Evolutionary conservation across 805 yeast species (phyloP).

Genomic region (Schizosaccharomyces lindneri): DNA sequence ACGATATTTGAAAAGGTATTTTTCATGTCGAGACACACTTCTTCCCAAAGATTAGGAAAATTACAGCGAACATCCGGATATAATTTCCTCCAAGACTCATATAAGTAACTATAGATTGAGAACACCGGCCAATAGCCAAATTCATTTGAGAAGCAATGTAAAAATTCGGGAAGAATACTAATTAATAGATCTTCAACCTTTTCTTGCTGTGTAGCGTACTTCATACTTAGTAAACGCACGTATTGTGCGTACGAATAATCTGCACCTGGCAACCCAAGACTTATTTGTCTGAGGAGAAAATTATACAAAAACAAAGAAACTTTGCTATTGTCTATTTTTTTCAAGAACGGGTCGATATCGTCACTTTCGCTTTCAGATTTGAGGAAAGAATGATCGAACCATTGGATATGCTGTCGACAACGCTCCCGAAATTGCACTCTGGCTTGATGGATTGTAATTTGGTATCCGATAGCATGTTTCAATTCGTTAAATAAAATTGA

Average conservation of each 20-base stretch:
- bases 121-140: not conserved
- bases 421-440: not conserved
- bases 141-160: not conserved
- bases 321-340: no score
- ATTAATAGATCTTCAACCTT: not conserved
- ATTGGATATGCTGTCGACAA: not conserved
- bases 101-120: not conserved
- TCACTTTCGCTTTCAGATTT: no score
- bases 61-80: not conserved
- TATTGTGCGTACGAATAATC: not conserved
- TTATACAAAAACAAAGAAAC: not conserved
- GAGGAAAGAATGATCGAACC: no score
- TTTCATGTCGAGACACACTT: not conserved
- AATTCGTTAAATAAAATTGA: not conserved
- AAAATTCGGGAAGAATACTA: not conserved
- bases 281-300: not conserved
- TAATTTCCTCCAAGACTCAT: not conserved
- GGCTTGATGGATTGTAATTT: not conserved
- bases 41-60: not conserved
- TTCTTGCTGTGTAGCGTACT: no score
- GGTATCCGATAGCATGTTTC: not conserved
- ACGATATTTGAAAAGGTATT: not conserved
- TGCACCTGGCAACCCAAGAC: not conserved
- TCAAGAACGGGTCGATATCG: no score
- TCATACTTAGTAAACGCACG: not conserved